Evolutionary conservation across 1,139 yeast species (phyloP).

Genomic region (Hansenula lynferdii): DNA sequence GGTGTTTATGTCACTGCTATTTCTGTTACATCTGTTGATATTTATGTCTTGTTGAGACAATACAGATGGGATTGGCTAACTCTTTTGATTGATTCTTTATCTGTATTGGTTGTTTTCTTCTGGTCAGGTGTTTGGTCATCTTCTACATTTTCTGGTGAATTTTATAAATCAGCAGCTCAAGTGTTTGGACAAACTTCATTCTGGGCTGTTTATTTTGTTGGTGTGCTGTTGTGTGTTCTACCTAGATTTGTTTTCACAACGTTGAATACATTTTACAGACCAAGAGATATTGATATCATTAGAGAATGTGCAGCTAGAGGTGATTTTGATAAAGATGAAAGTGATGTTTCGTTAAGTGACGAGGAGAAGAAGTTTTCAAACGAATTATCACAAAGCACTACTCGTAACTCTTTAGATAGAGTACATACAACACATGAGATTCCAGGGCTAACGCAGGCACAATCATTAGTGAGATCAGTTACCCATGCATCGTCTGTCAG

Average conservation of each 20-base stretch:
- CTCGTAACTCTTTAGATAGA: constrained; percentile 13
- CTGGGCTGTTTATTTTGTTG: constrained; percentile 81
- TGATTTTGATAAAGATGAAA: constrained; percentile 45
- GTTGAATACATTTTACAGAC: constrained; percentile 55
- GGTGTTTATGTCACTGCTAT: constrained; percentile 79
- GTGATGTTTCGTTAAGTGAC: constrained; percentile 36
- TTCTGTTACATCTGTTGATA: constrained; percentile 76
- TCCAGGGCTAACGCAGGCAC: constrained; percentile 17
- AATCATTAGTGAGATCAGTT: constrained; percentile 24
- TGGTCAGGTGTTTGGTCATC: constrained; percentile 94
- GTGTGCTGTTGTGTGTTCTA: constrained; percentile 62
- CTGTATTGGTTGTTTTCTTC: constrained; percentile 66
- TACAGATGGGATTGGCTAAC: constrained; percentile 95
- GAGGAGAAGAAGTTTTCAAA: constrained; percentile 31
- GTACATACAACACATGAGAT: constrained; percentile 12
- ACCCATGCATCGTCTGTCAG: constrained; percentile 42
- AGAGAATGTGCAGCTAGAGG: constrained; percentile 68
- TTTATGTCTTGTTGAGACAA: constrained; percentile 76
- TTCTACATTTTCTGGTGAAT: constrained; percentile 52
- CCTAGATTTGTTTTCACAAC: constrained; percentile 74
- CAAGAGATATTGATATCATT: constrained; percentile 79
- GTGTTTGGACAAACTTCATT: constrained; percentile 67
- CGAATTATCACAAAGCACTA: constrained; percentile 1
- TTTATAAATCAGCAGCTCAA: constrained; percentile 71
- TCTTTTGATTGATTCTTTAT: constrained; percentile 52